Evolutionary conservation across 176 grass and related monocot genomes (phyloP).

Genomic region (Hordeum marinum): DNA sequence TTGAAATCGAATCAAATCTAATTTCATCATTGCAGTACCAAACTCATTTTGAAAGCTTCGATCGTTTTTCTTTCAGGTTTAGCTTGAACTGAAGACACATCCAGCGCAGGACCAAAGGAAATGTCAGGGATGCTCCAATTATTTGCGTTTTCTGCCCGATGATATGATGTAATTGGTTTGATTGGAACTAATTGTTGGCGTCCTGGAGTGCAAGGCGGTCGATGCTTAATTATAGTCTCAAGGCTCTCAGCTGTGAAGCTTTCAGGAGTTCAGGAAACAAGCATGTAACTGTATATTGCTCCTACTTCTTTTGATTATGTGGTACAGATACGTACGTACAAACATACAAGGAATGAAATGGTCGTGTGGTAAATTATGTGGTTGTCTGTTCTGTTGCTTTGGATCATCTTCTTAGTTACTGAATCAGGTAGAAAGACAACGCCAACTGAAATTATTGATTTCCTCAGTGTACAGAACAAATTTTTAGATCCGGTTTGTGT

Average conservation of each 20-base stretch:
- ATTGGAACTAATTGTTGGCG: not conserved
- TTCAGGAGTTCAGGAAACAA: not conserved
- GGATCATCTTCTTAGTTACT: not conserved
- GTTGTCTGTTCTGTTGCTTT: not conserved
- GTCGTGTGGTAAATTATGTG: not conserved
- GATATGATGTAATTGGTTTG: not conserved
- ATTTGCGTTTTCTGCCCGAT: not conserved
- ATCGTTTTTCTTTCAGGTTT: constrained; percentile 32
- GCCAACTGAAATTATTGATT: too few species aligned
- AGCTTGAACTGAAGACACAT: constrained; percentile 37
- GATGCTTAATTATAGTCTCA: not conserved
- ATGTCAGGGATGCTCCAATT: not conserved
- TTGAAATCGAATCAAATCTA: not conserved
- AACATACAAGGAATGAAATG: constrained; percentile 23
- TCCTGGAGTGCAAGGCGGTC: not conserved
- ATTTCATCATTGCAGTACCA: not conserved
- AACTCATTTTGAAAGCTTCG: not conserved
- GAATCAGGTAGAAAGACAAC: not conserved
- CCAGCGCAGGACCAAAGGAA: not conserved
- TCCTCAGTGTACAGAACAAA: not conserved
- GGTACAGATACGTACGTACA: not conserved
- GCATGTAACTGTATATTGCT: constrained; percentile 31
- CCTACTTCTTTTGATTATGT: constrained; percentile 39
- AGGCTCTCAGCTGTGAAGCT: constrained; percentile 11
- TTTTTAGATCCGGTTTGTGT: not conserved